Conservation (phyloP, 768 basidiomycete species). For the Clitopilus passeckerianus region DNA sequence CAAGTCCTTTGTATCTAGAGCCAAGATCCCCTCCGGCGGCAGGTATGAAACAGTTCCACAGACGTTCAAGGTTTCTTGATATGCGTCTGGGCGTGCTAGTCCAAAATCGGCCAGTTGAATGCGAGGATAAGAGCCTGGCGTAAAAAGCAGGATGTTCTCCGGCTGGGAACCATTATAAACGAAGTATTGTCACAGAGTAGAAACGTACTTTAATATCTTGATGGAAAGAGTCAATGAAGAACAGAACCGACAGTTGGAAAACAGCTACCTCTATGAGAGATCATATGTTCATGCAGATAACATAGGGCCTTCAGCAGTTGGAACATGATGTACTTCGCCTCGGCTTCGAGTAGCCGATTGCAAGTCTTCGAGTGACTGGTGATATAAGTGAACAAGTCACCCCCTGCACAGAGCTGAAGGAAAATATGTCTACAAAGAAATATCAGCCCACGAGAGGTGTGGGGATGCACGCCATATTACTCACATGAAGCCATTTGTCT, state of each 20-base stretch:
- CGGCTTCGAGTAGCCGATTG: conserved; percentile 63
- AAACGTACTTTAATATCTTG: conserved; percentile 16
- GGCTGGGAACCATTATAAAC: conserved; percentile 39
- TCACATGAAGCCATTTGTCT: conserved; percentile 55
- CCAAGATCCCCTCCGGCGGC: conserved; percentile 80
- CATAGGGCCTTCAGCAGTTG: conserved; percentile 68
- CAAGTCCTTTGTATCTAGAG: conserved; percentile 68
- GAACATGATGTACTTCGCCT: conserved; percentile 81
- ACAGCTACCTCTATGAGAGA: conserved; percentile 72
- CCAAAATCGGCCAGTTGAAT: conserved; percentile 87
- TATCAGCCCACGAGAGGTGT: background rate
- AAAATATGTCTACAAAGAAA: conserved; percentile 60
- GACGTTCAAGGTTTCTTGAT: conserved; percentile 80
- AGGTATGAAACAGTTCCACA: conserved; percentile 87
- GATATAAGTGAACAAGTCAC: conserved; percentile 86
- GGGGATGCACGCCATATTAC: conserved; percentile 9
- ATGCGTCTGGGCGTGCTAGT: conserved; percentile 71
- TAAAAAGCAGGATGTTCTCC: conserved; percentile 76
- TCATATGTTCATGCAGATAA: conserved; percentile 66
- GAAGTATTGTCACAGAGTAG: background rate
- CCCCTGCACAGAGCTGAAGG: conserved; percentile 80
- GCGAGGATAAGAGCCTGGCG: conserved; percentile 81
- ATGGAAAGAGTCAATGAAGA: background rate
- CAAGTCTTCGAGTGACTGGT: conserved; percentile 48
- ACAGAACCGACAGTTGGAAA: background rate